Evolutionary conservation across 139 green algal genomes (phyloP).

Genomic region (Coelastrella sp.): DNA sequence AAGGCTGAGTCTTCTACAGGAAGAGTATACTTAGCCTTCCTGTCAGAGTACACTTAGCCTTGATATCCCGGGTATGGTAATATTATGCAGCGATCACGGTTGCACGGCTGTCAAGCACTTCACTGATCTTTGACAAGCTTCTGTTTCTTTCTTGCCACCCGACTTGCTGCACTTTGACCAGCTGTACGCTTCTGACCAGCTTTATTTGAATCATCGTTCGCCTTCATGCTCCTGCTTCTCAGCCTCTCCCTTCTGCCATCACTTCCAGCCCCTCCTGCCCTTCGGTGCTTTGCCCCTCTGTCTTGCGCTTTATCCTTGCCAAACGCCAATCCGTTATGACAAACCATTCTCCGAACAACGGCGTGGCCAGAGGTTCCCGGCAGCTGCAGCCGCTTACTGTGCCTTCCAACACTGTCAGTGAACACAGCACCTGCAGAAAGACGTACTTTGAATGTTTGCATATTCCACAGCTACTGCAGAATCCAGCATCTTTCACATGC

Average conservation of each 20-base stretch:
- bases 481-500: no score
- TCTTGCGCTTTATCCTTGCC: conserved; percentile 18
- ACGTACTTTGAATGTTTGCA: no score
- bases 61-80: no score
- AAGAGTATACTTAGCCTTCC: no score
- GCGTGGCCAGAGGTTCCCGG: neutral
- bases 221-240: no score
- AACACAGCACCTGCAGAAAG: conserved; percentile 21
- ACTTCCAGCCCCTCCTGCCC: neutral
- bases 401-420: conserved; percentile 46
- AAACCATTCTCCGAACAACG: conserved; percentile 56
- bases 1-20: no score
- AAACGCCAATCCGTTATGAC: conserved; percentile 47
- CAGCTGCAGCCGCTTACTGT: conserved; percentile 30
- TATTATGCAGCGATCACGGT: no score
- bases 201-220: no score
- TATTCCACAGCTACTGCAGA: no score
- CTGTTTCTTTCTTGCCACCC: conserved; percentile 10
- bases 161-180: neutral
- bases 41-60: no score
- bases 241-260: neutral
- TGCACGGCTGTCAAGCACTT: neutral
- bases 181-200: conserved; percentile 15
- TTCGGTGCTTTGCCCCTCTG: neutral
- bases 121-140: conserved; percentile 5